These are phyloP conservation scores for Solanum rostratum DNA, from an alignment of 257 asterid species.

Conservation along the genomic window DNA sequence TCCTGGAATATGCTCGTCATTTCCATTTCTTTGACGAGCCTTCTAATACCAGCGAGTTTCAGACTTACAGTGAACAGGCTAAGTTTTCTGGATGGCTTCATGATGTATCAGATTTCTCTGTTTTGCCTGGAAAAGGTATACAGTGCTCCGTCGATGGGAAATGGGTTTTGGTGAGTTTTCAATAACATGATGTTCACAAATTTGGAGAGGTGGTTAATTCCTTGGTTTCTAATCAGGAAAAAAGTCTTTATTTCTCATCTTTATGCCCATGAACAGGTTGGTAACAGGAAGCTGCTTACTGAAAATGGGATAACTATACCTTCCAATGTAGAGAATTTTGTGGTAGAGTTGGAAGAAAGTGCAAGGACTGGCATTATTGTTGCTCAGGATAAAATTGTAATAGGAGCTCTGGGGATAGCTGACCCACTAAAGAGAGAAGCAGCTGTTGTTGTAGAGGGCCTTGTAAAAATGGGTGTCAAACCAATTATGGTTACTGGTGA, in stretches of 20 bases:
- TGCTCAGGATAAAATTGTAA: conserved; percentile 38
- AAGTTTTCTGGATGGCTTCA: conserved; percentile 83
- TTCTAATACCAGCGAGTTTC: conserved; percentile 24
- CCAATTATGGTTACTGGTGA: conserved; percentile 99
- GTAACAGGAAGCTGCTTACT: conserved; percentile 73
- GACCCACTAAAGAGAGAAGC: conserved; percentile 99
- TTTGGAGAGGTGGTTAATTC: neutral
- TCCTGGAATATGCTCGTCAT: conserved; percentile 85
- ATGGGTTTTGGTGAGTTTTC: conserved; percentile 61
- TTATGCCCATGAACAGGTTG: conserved; percentile 41
- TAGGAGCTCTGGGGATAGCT: conserved; percentile 89
- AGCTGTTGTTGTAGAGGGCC: conserved; percentile 84
- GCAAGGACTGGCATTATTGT: conserved; percentile 89
- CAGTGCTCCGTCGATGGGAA: conserved; percentile 65
- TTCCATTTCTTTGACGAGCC: conserved; percentile 83
- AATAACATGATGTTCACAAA: neutral
- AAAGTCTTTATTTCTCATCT: neutral
- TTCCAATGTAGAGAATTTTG: conserved; percentile 53
- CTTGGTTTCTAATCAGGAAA: neutral
- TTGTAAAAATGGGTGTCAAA: conserved; percentile 72
- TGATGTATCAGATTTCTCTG: conserved; percentile 60
- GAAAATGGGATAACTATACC: conserved; percentile 48
- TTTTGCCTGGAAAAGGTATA: conserved; percentile 90
- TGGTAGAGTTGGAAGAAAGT: conserved; percentile 83
- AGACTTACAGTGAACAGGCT: conserved; percentile 24